These are phyloP conservation scores for Rutidosis leptorrhynchoides DNA, from an alignment of 129 eudicot genomes.

Conservation along the genomic window DNA sequence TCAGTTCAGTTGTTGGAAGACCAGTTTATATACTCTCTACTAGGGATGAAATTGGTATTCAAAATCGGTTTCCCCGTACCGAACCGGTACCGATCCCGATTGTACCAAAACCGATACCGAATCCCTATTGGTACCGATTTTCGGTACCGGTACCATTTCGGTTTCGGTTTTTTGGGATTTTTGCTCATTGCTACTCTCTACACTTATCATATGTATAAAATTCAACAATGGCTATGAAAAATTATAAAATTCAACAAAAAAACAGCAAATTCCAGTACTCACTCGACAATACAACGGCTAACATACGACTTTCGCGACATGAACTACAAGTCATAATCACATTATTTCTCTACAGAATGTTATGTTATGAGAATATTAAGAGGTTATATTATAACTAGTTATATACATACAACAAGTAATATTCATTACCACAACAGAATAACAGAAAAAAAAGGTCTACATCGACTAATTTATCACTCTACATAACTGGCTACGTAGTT, in stretches of 20 bases:
- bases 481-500: not conserved
- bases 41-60: too few species aligned
- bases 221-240: not conserved
- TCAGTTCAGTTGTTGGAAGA: not conserved
- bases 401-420: conserved; percentile 1
- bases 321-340: not conserved
- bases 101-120: too few species aligned
- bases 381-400: conserved; percentile 15
- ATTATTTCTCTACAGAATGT: conserved; percentile 1
- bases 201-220: too few species aligned
- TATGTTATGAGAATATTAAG: not conserved
- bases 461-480: not conserved
- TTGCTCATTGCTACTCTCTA: too few species aligned
- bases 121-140: too few species aligned
- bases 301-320: not conserved
- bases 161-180: too few species aligned
- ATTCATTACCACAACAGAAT: not conserved
- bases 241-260: not conserved
- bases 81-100: too few species aligned
- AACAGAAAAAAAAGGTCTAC: conserved; percentile 5
- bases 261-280: not conserved
- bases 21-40: not conserved
- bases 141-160: too few species aligned
- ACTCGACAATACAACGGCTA: not conserved
- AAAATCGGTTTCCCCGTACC: too few species aligned